Base-by-base conservation (phyloP, 2,329 filamentous ascomycete species). In the Sordariomycetes sp. region DNA sequence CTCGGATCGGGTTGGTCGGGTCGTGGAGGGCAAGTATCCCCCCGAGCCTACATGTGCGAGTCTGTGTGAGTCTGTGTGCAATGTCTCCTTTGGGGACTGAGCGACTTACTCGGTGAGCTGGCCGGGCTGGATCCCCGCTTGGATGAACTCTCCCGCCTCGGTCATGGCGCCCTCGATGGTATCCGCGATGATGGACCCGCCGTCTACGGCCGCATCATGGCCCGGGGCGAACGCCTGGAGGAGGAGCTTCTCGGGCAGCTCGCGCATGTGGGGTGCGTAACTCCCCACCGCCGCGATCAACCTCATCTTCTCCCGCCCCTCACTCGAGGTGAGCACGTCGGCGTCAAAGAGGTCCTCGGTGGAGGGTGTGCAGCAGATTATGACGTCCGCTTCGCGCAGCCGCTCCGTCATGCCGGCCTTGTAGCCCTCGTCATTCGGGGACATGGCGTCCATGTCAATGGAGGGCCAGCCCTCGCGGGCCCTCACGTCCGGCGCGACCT, bases 351-450 rank as follows among this genome's bases (percentile, higher is more conserved):
- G 73, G 1, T 88, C 87, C 36, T 79, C 74, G 0, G 77, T 79
- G 1, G 84, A 86, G 0, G 91, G 89, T 1, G 90, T 96, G 62
- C 89, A 95, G 72, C 89, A 92, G 72, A 95, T 94, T 42, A 97
- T 87, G 10, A 88, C 86, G 64, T 94, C 89, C 0, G 88, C 82
- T 10, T 80, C 81, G 42, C 82, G 75, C 55, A 96, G 75, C 54
- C 89, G 81, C 42, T 86, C 80, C 64, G 86, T 85, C 39, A 90
- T 70, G 22, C 94, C 73, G 1, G 89, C 70, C 8, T 74, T 69
- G 64, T 77, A 84, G 64, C 84, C 91, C 58, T 79, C 82, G 62
- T 92, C 92, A 1, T 79, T 76, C 0, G 84, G 84, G 6, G 88
- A 91, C 53, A 85, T 64, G 22, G 84, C 69, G 35, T 81, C 81